Conservation (phyloP, 129 eudicot genomes). For the Helichrysum umbraculigerum region DNA sequence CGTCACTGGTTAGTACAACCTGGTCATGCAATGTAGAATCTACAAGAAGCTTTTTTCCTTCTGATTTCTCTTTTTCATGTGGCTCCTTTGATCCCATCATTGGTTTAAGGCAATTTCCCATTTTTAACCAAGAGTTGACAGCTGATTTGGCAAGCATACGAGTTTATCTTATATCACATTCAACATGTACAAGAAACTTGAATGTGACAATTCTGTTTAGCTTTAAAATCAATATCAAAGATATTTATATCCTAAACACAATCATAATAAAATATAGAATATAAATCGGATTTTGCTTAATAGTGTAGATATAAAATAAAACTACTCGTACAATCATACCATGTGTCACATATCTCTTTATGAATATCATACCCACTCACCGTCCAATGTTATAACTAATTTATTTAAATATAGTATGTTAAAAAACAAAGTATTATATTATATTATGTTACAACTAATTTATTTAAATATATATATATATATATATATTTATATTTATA, state of each 20-base stretch:
- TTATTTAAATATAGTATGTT: background rate
- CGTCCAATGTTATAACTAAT: background rate
- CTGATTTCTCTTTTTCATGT: slow-evolving; percentile 24
- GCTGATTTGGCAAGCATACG: slow-evolving; percentile 8
- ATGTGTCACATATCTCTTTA: background rate
- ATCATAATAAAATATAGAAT: too few species aligned
- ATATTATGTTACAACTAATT: background rate
- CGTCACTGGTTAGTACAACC: background rate
- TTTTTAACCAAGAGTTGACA: slow-evolving; percentile 9
- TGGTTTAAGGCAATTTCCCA: slow-evolving; percentile 35
- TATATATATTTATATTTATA: background rate
- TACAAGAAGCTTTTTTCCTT: slow-evolving; percentile 25
- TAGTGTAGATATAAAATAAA: background rate
- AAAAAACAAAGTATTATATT: too few species aligned
- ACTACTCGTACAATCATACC: background rate
- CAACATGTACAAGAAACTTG: slow-evolving; percentile 13
- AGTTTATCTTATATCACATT: slow-evolving; percentile 15
- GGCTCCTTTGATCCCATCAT: background rate
- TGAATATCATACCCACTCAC: background rate
- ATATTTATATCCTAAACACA: background rate
- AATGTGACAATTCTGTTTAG: background rate
- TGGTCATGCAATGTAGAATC: slow-evolving; percentile 21
- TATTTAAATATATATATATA: background rate
- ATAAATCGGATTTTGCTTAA: too few species aligned
- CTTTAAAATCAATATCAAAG: background rate